phyloP scores from a whole-genome alignment of 495 filamentous ascomycete species.

The Aspergillus diversus region DNA sequence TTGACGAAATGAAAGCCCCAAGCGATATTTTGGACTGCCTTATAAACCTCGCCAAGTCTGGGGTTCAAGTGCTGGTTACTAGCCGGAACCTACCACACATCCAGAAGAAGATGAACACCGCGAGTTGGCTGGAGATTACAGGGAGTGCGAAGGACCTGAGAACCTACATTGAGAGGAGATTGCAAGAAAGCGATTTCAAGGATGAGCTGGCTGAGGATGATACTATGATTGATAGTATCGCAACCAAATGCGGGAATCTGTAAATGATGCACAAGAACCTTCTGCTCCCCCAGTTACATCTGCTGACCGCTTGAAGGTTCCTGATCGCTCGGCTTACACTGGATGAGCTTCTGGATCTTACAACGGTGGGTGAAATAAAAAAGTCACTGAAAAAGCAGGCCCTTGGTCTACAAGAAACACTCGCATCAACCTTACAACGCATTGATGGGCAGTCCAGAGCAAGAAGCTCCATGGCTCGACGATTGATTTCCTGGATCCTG shows the following conservation, averaged over 20 bases:
- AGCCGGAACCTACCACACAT: constrained; percentile 19
- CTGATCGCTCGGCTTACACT: constrained; percentile 14
- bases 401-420: constrained; percentile 6
- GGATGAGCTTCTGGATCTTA: constrained; percentile 13
- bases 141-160: constrained; percentile 1
- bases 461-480: constrained; percentile 15
- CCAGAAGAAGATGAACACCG: constrained; percentile 8
- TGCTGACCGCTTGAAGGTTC: constrained; percentile 3
- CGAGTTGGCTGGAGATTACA: not conserved
- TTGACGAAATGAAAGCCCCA: constrained; percentile 13
- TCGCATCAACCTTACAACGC: constrained; percentile 11
- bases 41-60: not conserved
- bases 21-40: not conserved
- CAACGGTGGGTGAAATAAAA: constrained; percentile 12
- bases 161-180: constrained; percentile 7
- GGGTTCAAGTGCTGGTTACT: constrained; percentile 8
- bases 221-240: constrained; percentile 6
- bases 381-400: constrained; percentile 7
- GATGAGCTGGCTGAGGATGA: constrained; percentile 4
- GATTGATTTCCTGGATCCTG: constrained; percentile 16
- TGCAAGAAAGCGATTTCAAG: constrained; percentile 16
- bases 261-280: not conserved
- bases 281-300: too few relatives aligned
- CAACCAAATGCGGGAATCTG: constrained; percentile 11
- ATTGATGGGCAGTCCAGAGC: constrained; percentile 11